phyloP scores from a whole-genome alignment of 495 filamentous ascomycete species.

The Xanthoparmelia taractica region DNA sequence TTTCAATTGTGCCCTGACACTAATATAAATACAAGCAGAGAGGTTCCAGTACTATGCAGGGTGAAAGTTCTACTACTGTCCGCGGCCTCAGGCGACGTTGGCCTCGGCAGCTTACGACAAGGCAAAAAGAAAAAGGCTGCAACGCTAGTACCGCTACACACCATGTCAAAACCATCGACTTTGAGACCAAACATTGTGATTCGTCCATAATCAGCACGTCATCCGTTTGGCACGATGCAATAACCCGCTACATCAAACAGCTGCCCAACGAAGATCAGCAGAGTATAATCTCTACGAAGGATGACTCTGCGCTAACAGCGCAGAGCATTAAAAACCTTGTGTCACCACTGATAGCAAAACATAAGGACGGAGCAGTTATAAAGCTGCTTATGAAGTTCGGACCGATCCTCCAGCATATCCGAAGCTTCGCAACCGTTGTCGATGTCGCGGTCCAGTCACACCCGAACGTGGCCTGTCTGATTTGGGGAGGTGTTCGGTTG shows the following conservation, averaged over 20 bases:
- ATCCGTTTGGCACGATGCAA: background rate
- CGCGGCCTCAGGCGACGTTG: background rate
- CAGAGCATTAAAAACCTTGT: background rate
- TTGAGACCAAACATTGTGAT: background rate
- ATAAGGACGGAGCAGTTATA: background rate
- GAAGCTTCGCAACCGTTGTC: background rate
- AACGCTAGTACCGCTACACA: background rate
- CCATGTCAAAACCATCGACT: background rate
- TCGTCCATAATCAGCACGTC: background rate
- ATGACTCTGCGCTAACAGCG: background rate
- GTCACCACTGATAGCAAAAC: background rate
- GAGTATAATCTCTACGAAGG: background rate
- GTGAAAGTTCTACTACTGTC: background rate
- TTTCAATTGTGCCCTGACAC: too few species aligned
- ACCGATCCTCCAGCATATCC: background rate
- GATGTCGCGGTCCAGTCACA: conserved; percentile 6
- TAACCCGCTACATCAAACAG: conserved; percentile 2
- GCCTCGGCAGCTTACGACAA: background rate
- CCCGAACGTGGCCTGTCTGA: background rate
- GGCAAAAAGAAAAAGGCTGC: background rate
- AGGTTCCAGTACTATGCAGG: too few species aligned
- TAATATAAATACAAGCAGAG: too few species aligned
- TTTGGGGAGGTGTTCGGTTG: conserved; percentile 1
- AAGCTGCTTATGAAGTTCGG: conserved; percentile 1
- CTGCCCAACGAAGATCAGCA: background rate